Evolutionary conservation across 2,329 filamentous ascomycete genomes (phyloP), one percentile per base, ranked within the genome.

Genomic region (Sodiomyces alkalinus): DNA sequence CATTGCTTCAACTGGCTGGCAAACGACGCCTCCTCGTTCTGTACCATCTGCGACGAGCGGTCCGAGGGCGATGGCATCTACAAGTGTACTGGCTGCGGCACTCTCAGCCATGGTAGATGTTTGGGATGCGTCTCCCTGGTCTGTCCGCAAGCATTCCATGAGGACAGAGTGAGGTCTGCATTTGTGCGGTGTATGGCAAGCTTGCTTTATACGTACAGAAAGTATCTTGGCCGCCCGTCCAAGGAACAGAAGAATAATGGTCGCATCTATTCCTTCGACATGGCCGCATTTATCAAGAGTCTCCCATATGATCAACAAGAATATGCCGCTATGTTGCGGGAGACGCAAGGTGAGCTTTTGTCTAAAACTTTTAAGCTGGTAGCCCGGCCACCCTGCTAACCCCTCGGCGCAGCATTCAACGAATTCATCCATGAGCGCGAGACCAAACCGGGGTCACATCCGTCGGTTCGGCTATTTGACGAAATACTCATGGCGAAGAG

Each of bases 351-450:
- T 75, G 60, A 41, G 55, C 43, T 19, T 15, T 13, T 22, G 23
- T 13, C 14, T 5, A n/a, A n/a, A n/a, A n/a, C n/a, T n/a, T n/a
- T n/a, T n/a, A n/a, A 8, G 19, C 21, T 22, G 2, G 20, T 7
- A 17, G 11, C 13, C 7, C n/a, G 5, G 11, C 16, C 7, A 10
- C 5, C 26, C 29, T 35, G 23, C 41, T 49, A 33, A 49, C 32
- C 10, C 17, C 12, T 35, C 36, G 26, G 9, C 3, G 38, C 29
- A 48, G 46, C 42, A 27, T 83, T 86, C 48, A 83, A 83, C 40
- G 80, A 87, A 48, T 90, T 90, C 49, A 80, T 90, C 36, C 78
- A 87, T 43, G 78, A 85, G 41, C 71, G 81, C 25, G 81, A 90
- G 52, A 72, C 61, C 14, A 69, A 64, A 6, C 59, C 70, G 3